A percentile compares a stretch with the other conserved stretches of the same genome.
These are phyloP conservation scores for Russula ochroleuca DNA, from an alignment of 768 basidiomycete genomes.

Conservation along the genomic window DNA sequence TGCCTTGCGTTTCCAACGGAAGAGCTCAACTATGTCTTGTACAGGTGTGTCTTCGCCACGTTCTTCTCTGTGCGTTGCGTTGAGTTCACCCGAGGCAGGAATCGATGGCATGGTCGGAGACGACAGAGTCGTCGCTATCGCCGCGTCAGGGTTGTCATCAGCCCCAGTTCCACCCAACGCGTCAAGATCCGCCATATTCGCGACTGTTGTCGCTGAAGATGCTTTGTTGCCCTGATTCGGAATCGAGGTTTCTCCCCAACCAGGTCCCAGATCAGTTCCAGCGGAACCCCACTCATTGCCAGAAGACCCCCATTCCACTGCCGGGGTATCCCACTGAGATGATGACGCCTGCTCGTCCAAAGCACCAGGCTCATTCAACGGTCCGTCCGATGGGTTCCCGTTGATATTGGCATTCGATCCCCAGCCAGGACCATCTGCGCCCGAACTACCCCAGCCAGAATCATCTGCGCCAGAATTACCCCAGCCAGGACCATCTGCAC, in stretches of 20 bases:
- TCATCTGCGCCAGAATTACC: conserved; percentile 3
- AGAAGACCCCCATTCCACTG: conserved; percentile 8
- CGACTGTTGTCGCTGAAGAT: neutral
- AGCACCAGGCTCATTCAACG: neutral
- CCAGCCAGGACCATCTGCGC: neutral
- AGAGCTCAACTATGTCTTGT: neutral
- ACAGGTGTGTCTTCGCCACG: neutral
- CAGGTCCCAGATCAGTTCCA: neutral
- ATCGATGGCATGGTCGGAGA: neutral
- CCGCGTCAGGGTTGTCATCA: neutral
- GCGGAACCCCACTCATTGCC: neutral
- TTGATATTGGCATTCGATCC: neutral
- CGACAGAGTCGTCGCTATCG: neutral
- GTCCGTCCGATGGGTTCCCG: neutral
- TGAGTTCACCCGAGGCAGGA: neutral
- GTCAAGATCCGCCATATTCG: neutral
- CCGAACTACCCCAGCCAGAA: conserved; percentile 13
- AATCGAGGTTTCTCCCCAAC: conserved; percentile 14
- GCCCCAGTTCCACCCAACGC: neutral
- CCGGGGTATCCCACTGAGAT: neutral
- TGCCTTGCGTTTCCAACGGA: neutral
- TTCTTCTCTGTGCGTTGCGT: neutral
- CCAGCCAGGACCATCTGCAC: conserved; percentile 11
- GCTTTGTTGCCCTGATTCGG: neutral
- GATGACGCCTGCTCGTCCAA: neutral